Base-by-base conservation (phyloP, 768 basidiomycete genomes). In the Amanita jacksonii region DNA sequence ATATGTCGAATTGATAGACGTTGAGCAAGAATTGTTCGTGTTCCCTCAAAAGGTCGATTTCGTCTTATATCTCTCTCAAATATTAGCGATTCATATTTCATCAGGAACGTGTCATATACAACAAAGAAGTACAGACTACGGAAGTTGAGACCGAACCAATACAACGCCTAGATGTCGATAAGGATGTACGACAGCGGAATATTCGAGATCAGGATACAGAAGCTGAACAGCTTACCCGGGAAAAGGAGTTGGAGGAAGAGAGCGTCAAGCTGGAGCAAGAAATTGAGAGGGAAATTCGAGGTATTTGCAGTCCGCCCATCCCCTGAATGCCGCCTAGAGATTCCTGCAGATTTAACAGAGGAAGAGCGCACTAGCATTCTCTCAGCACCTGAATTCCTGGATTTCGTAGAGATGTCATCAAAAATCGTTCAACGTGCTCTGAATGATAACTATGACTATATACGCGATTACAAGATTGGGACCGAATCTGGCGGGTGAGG, bases 361-460 rank as follows among this genome's bases (percentile, higher is more conserved):
- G 90, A 93, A 47, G 89, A 97, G 60, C 74, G 85, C 32, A 66
- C 76, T 0, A 79, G 77, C 51, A 87, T 97, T 41, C 70, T 91
- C 50, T 67, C 80, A n/a, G 85, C 85, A 6, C 88, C 92, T 0
- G 90, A 92, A 56, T 97, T 98, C 59, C 63, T 87, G 12, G 85
- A 91, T 51, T 99, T 99, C 60, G 81, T 99, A 12, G 91, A 96
- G 57, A 79, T 85, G 53, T 93, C 90, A 7, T 90, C 88, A 16
- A 94, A 94, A 65, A 91, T 98, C 36, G 78, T 97, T 8, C 90
- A 98, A 59, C 73, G 96, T 39, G 96, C 94, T 16, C 64, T 98
- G 49, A 96, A 88, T 56, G 96, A 98, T 54, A 78, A 78, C 20
- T 99, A 99, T 60, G 96, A 99, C 60, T 97, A 98, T 54, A 89